Conservation (phyloP, 2,329 filamentous ascomycete species). For the Aspergillaceae sp. region DNA sequence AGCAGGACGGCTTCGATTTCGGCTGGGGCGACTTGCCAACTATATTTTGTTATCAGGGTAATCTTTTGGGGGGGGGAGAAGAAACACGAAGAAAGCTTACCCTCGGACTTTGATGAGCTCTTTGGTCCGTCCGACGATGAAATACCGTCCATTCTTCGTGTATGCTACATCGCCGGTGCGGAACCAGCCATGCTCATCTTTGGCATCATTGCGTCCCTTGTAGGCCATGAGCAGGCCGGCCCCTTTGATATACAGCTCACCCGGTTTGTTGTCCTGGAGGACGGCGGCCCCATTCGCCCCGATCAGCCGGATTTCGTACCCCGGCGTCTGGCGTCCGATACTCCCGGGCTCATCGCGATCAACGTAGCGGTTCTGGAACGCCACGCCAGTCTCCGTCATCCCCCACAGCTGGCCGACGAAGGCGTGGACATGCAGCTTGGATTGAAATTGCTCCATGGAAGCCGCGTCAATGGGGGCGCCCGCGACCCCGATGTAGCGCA, state of each 20-base stretch:
- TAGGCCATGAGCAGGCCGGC: constrained; percentile 30
- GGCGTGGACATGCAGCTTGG: constrained; percentile 33
- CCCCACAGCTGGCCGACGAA: constrained; percentile 45
- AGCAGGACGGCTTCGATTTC: constrained; percentile 42
- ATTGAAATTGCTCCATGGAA: constrained; percentile 34
- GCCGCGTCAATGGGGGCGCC: constrained; percentile 42
- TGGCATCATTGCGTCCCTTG: constrained; percentile 27
- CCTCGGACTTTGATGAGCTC: constrained; percentile 42
- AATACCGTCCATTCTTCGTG: constrained; percentile 28
- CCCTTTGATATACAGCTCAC: constrained; percentile 37
- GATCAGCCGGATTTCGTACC: constrained; percentile 31
- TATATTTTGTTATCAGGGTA: constrained; percentile 7
- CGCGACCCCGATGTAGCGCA: constrained; percentile 41
- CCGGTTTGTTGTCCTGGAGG: constrained; percentile 21
- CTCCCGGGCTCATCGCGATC: constrained; percentile 38
- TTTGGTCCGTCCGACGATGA: constrained; percentile 35
- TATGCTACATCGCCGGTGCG: constrained; percentile 37
- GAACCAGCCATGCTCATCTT: constrained; percentile 34
- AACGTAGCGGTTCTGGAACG: constrained; percentile 32
- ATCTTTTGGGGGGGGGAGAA: neutral
- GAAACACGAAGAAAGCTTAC: constrained; percentile 13
- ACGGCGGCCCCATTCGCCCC: constrained; percentile 25
- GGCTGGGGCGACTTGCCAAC: constrained; percentile 42
- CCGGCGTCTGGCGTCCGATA: constrained; percentile 39
- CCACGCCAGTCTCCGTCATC: constrained; percentile 46